Percentiles rank a stretch among this genome's conserved stretches.
phyloP scores from a whole-genome alignment of 495 filamentous ascomycete genomes.

The Neurospora pannonica region DNA sequence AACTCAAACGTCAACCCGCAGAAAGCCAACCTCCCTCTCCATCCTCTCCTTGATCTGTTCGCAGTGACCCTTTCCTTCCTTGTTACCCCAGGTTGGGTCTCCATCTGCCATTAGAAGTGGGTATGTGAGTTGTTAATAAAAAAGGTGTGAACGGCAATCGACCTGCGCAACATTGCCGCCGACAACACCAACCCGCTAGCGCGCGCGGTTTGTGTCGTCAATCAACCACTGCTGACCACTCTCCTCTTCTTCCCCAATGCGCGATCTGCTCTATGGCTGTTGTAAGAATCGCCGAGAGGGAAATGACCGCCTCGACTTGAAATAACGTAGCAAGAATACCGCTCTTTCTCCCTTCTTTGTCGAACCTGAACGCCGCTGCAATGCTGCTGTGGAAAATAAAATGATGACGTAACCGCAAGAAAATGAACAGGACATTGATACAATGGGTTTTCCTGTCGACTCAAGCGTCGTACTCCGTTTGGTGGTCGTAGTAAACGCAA shows the following conservation, averaged over 20 bases:
- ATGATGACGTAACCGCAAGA: neutral
- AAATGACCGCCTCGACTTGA: neutral
- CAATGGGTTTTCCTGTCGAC: conserved; percentile 10
- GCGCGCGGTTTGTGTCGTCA: neutral
- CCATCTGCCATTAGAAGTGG: neutral
- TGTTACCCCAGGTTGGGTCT: neutral
- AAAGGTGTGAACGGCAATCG: neutral
- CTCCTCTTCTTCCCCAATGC: neutral
- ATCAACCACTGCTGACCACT: neutral
- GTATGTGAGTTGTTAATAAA: neutral
- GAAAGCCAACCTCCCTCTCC: neutral
- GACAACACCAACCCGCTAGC: neutral
- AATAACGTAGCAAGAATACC: neutral
- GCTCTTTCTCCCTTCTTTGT: conserved; percentile 19
- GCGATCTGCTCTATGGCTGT: neutral
- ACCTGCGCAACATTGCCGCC: neutral
- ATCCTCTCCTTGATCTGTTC: neutral
- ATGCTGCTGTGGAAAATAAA: conserved; percentile 31
- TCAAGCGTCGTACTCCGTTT: conserved; percentile 1
- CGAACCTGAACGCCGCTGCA: conserved; percentile 43
- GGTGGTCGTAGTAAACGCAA: conserved; percentile 8
- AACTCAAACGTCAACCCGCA: neutral
- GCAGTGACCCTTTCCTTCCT: neutral
- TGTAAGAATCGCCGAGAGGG: neutral
- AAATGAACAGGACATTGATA: conserved; percentile 27